A percentile compares a stretch with the other conserved stretches of the same genome.
These are phyloP conservation scores for Lichtheimia hyalospora DNA, from an alignment of 371 early-diverging fungal species.

Conservation along the genomic window DNA sequence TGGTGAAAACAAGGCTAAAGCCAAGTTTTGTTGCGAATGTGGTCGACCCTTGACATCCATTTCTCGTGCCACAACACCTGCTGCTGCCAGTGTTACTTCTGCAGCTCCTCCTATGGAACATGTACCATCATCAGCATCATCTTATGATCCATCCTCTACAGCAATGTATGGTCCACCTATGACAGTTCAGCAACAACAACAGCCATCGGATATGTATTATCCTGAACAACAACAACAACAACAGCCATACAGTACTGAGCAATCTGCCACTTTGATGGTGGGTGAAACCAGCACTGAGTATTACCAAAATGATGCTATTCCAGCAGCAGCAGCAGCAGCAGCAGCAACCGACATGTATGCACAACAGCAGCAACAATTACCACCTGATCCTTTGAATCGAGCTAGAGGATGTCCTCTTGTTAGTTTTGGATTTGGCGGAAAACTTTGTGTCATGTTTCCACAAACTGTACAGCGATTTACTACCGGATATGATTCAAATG, in stretches of 20 bases:
- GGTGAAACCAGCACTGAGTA: slow-evolving; percentile 6
- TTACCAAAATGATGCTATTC: background rate
- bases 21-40: slow-evolving; percentile 76
- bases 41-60: slow-evolving; percentile 52
- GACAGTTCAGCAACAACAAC: slow-evolving; percentile 2
- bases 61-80: slow-evolving; percentile 50
- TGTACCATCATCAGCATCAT: background rate
- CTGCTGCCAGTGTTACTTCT: slow-evolving; percentile 5
- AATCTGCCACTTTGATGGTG: slow-evolving; percentile 12
- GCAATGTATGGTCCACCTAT: background rate
- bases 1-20: slow-evolving; percentile 62
- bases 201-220: slow-evolving; percentile 1
- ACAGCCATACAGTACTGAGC: background rate
- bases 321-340: background rate
- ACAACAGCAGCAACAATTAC: slow-evolving; percentile 22
- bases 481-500: slow-evolving; percentile 35
- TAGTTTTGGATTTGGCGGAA: slow-evolving; percentile 88
- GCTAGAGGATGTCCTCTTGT: slow-evolving; percentile 72
- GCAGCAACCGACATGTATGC: slow-evolving; percentile 24
- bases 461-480: slow-evolving; percentile 68
- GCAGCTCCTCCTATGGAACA: background rate
- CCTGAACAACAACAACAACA: slow-evolving; percentile 1
- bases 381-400: slow-evolving; percentile 69
- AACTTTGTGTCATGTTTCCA: slow-evolving; percentile 75
- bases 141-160: background rate